A percentile compares a stretch with the other conserved stretches of the same genome.
Conservation (phyloP, 176 grass and related monocot species). For the Alopecurus myosuroides region DNA sequence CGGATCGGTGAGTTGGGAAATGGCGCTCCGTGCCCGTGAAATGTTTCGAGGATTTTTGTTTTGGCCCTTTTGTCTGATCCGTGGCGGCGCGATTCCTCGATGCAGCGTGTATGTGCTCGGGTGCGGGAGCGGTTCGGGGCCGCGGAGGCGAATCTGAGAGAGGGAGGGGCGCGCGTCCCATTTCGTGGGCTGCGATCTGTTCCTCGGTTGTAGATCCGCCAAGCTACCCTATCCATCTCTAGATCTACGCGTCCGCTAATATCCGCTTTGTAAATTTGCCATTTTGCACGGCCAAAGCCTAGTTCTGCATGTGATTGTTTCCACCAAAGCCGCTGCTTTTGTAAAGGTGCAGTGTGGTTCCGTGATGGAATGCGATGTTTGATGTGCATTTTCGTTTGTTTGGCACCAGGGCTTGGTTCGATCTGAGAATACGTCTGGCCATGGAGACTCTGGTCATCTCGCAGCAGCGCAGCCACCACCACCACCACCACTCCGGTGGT, state of each 20-base stretch:
- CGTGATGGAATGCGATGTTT: background rate
- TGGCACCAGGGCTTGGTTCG: slow-evolving; percentile 25
- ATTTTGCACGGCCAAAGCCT: background rate
- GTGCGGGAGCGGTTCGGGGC: background rate
- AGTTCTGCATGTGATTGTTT: background rate
- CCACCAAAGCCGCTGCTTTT: background rate
- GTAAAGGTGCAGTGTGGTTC: background rate
- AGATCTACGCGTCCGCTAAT: background rate
- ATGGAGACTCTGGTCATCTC: slow-evolving; percentile 77
- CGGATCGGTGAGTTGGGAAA: slow-evolving; percentile 25
- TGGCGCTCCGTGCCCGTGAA: background rate
- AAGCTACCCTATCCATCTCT: slow-evolving; percentile 10
- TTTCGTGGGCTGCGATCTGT: slow-evolving; percentile 6
- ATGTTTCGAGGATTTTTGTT: background rate
- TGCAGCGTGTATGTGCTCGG: slow-evolving; percentile 19
- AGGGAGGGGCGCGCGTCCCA: background rate
- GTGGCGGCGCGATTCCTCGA: background rate
- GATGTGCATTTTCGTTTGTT: slow-evolving; percentile 14
- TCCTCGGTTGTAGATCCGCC: slow-evolving; percentile 22
- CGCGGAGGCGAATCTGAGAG: background rate
- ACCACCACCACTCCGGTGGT: slow-evolving; percentile 3
- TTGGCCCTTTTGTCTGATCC: background rate
- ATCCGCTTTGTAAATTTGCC: background rate
- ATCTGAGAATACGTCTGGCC: background rate
- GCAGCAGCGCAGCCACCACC: slow-evolving; percentile 57